Conservation (phyloP, 495 filamentous ascomycete species). For the Pyrenula aspistea region DNA sequence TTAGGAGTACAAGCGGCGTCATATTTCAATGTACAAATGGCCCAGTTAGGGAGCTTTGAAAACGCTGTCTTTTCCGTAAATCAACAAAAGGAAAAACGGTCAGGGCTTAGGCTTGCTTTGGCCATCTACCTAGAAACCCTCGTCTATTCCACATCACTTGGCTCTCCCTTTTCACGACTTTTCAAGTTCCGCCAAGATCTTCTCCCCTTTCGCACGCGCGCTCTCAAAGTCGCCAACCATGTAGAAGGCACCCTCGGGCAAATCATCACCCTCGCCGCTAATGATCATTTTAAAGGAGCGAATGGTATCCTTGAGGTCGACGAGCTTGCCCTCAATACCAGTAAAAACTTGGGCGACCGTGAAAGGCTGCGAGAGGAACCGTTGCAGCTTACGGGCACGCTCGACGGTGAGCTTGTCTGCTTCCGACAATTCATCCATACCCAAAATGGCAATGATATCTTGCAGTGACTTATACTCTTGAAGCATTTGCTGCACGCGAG, state of each 20-base stretch:
- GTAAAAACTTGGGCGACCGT: constrained; percentile 98
- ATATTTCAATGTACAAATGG: background rate
- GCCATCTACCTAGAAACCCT: no score
- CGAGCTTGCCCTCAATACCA: constrained; percentile 94
- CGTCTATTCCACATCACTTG: no score
- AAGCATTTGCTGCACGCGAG: constrained; percentile 93
- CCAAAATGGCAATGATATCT: constrained; percentile 99
- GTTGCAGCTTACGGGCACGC: constrained; percentile 98
- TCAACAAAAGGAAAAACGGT: background rate
- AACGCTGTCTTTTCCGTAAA: background rate
- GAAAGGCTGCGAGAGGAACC: constrained; percentile 99
- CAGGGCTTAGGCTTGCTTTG: background rate
- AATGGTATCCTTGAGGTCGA: constrained; percentile 98
- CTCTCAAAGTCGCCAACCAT: constrained; percentile 96
- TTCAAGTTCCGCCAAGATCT: constrained; percentile 95
- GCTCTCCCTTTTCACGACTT: constrained; percentile 21
- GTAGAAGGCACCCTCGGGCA: constrained; percentile 94
- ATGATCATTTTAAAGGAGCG: constrained; percentile 95
- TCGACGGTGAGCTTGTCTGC: constrained; percentile 99
- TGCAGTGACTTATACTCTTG: constrained; percentile 99
- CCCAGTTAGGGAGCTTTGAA: background rate
- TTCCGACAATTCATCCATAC: constrained; percentile 99
- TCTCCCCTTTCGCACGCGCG: constrained; percentile 93
- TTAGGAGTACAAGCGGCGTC: background rate
- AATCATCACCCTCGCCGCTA: constrained; percentile 85